Conservation (phyloP, 1,139 yeast genomes). For the Scheffersomyces insectosa region DNA sequence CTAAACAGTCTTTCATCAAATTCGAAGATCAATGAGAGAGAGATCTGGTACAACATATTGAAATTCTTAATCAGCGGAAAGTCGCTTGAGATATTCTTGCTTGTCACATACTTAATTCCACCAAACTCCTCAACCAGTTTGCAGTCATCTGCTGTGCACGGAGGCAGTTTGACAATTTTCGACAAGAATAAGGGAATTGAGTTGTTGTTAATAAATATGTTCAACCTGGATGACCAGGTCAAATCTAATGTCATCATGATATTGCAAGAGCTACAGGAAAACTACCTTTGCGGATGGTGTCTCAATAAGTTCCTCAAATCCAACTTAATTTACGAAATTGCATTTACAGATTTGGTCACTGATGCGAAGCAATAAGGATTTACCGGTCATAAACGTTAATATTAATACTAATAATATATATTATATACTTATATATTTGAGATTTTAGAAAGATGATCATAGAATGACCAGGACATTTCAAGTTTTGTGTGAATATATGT, state of each 20-base stretch:
- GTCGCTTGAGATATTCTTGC: slow-evolving; percentile 42
- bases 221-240: slow-evolving; percentile 48
- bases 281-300: slow-evolving; percentile 51
- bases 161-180: slow-evolving; percentile 45
- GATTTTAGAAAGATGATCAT: no score
- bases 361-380: slow-evolving; percentile 4
- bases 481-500: no score
- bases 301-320: slow-evolving; percentile 37
- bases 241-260: slow-evolving; percentile 46
- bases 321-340: slow-evolving; percentile 44
- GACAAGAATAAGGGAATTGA: slow-evolving; percentile 52
- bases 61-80: slow-evolving; percentile 48
- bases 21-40: slow-evolving; percentile 31
- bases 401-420: no score
- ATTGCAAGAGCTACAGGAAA: slow-evolving; percentile 46
- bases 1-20: slow-evolving; percentile 21
- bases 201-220: slow-evolving; percentile 42
- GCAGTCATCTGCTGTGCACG: slow-evolving; percentile 40
- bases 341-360: slow-evolving; percentile 35
- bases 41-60: slow-evolving; percentile 47
- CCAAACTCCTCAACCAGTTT: slow-evolving; percentile 45
- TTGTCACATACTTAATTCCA: slow-evolving; percentile 45
- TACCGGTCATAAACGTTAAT: no score
- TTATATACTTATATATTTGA: no score
- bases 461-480: no score